A percentile compares a stretch with the other conserved stretches of the same genome.
Conservation (phyloP, 345 rosid genomes). For the Murraya koenigii region DNA sequence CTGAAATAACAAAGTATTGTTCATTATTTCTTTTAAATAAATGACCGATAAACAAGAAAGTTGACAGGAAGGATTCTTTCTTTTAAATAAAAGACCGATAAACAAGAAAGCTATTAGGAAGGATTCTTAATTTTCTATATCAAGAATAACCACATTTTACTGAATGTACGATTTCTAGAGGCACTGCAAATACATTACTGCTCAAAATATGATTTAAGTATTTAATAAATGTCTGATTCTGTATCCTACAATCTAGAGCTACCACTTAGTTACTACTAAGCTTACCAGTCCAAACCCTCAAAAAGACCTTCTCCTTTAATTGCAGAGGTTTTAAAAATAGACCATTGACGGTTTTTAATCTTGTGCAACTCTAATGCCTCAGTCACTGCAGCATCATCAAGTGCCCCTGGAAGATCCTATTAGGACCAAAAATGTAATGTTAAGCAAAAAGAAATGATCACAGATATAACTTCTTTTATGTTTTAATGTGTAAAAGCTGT, state of each 20-base stretch:
- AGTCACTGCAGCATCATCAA: conserved; percentile 64
- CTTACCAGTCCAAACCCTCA: conserved; percentile 80
- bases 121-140: background rate
- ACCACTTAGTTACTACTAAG: background rate
- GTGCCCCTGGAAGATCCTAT: conserved; percentile 85
- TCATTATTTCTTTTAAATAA: background rate
- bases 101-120: background rate
- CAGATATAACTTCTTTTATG: no score
- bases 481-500: background rate
- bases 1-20: conserved; percentile 21
- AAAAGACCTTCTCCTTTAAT: conserved; percentile 70
- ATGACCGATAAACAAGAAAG: background rate
- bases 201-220: background rate
- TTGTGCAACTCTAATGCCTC: conserved; percentile 71
- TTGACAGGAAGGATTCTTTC: background rate
- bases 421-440: background rate
- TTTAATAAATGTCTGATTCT: background rate
- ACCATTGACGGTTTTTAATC: conserved; percentile 69
- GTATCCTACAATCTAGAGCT: background rate
- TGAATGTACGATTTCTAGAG: no score
- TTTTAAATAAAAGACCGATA: background rate
- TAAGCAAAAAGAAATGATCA: background rate
- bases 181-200: background rate
- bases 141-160: no score
- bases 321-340: conserved; percentile 74